A percentile compares a stretch with the other conserved stretches of the same genome.
These are phyloP conservation scores for Mycena olivaceomarginata DNA, from an alignment of 768 basidiomycete species.

Conservation along the genomic window DNA sequence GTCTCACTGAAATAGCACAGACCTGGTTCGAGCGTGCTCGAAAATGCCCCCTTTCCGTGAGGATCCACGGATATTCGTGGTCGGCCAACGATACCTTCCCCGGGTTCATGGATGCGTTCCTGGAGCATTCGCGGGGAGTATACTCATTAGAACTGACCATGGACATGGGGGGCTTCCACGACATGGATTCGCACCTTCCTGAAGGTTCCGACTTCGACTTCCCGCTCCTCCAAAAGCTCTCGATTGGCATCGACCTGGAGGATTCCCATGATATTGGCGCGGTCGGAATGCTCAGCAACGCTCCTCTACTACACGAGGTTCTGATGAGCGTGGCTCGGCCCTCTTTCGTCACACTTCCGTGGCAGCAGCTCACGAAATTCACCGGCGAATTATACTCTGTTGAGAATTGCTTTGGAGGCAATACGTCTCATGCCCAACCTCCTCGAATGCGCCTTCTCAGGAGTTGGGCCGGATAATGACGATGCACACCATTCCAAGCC, in stretches of 20 bases:
- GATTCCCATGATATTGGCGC: too few relatives aligned
- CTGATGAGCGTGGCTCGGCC: not conserved
- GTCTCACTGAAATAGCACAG: not conserved
- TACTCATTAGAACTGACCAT: not conserved
- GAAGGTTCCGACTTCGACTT: not conserved
- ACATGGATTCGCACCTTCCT: not conserved
- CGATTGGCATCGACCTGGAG: not conserved
- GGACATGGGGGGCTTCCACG: not conserved
- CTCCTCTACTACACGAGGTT: not conserved
- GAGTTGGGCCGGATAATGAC: not conserved
- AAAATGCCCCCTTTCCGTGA: slow-evolving; percentile 8
- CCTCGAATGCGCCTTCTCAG: slow-evolving; percentile 18
- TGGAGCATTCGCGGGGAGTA: not conserved
- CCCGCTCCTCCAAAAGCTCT: not conserved
- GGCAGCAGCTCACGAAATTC: not conserved
- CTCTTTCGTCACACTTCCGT: too few relatives aligned
- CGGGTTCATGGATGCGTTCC: not conserved
- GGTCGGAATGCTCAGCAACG: not conserved
- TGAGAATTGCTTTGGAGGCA: not conserved
- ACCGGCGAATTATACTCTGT: not conserved
- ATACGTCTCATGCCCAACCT: slow-evolving; percentile 16
- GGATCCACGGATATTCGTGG: not conserved
- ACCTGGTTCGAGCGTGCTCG: slow-evolving; percentile 15
- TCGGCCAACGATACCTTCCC: not conserved
- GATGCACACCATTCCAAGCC: not conserved